Base-by-base conservation (phyloP, 1,284 basidiomycete genomes). In the Psilocybe mexicana region DNA sequence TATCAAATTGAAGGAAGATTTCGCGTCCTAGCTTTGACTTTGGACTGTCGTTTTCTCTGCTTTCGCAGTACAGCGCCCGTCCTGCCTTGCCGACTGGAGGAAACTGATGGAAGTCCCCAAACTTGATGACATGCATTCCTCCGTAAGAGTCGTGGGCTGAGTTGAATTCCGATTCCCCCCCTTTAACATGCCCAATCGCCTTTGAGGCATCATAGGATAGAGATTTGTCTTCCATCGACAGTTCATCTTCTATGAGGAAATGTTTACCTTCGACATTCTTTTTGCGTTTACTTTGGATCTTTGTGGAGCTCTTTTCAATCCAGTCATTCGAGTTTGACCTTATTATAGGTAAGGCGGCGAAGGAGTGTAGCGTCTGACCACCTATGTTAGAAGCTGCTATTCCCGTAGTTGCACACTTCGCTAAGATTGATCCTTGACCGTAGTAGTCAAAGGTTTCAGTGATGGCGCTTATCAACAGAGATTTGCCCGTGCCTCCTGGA, bases 61-160 rank as follows among this genome's bases (percentile, higher is more conserved):
- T 40, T 2, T 57, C 55, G 5, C 50, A 38, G 48, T 73, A 76
- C 2, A 76, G 54, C 4, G 71, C 65, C 7, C 35, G 61, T 1
- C 3, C 25, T 2, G 44, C 2, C 2, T 56, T 54, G 1, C 47
- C 64, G 0, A 75, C 67, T 2, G 74, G 75, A 1, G 74, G 76
- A 57, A 77, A 77, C 54, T 77, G 75, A 44, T 78, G 74, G 24
- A 74, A 70, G 52, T 77, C 74, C 0, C 76, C 74, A 5, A 64
- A 61, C 0, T 77, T 23, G 6, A 77, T 70, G 0, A 77, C 61
- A 48, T 72, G 72, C 45, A 76, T 61, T 0, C 63, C 61, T 0
- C 59, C 64, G 38, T 64, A 65, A 2, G 63, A 6, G 3, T 23
- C 4, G 25, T 43, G 18, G 38, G 42, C 8, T 26, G 18, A 3